A percentile compares a stretch with the other conserved stretches of the same genome.
phyloP scores from a whole-genome alignment of 768 basidiomycete species.

The Chalciporus pseudorubinellus region DNA sequence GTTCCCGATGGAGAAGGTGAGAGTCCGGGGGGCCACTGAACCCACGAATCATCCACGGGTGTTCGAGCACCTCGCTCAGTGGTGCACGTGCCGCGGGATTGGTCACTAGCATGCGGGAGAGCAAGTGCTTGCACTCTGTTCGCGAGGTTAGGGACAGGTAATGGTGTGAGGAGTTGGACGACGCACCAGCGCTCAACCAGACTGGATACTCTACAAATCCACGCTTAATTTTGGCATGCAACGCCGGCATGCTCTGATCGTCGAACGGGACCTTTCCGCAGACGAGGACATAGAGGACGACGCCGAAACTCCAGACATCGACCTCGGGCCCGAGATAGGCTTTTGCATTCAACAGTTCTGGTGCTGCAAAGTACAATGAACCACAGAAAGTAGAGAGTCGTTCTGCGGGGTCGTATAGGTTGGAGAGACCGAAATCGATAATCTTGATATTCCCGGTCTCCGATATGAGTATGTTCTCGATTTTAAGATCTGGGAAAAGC shows the following conservation, averaged over 20 bases:
- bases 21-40: slow-evolving; percentile 77
- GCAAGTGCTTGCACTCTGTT: slow-evolving; percentile 88
- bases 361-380: slow-evolving; percentile 97
- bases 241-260: slow-evolving; percentile 97
- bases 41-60: slow-evolving; percentile 93
- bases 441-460: slow-evolving; percentile 99
- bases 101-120: slow-evolving; percentile 95
- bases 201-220: slow-evolving; percentile 96
- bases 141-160: background rate
- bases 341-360: slow-evolving; percentile 94
- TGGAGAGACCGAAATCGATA: slow-evolving; percentile 98
- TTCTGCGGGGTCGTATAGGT: slow-evolving; percentile 78
- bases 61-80: slow-evolving; percentile 78
- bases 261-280: slow-evolving; percentile 99
- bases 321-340: slow-evolving; percentile 98
- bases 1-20: slow-evolving; percentile 86
- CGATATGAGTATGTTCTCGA: slow-evolving; percentile 99
- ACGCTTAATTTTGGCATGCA: slow-evolving; percentile 98
- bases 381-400: slow-evolving; percentile 97
- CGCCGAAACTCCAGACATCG: slow-evolving; percentile 98
- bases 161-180: too few species aligned
- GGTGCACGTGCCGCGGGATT: slow-evolving; percentile 83
- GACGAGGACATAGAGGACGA: slow-evolving; percentile 95
- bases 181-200: slow-evolving; percentile 89
- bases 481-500: slow-evolving; percentile 75